A percentile compares a stretch with the other conserved stretches of the same genome.
Conservation (phyloP, 2,329 filamentous ascomycete genomes). For the Plenodomus tracheiphilus region DNA sequence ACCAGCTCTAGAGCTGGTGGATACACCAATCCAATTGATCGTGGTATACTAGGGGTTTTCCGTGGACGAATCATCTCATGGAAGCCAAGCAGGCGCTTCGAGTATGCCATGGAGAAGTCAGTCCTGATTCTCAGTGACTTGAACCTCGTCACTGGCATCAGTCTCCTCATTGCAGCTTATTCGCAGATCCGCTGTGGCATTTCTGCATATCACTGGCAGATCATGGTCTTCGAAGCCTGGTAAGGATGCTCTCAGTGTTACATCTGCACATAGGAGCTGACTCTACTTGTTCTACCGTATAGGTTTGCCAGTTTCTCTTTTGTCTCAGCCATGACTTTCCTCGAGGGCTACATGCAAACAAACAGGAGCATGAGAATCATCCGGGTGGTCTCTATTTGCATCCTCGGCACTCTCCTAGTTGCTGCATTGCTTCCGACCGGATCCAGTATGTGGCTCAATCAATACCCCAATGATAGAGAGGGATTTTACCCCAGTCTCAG, state of each 20-base stretch:
- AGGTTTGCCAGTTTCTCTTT: slow-evolving; percentile 24
- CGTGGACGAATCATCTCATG: slow-evolving; percentile 17
- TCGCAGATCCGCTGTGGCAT: slow-evolving; percentile 29
- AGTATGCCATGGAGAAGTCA: slow-evolving; percentile 32
- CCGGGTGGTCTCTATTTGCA: slow-evolving; percentile 23
- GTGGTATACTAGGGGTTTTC: slow-evolving; percentile 14
- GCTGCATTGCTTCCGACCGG: slow-evolving; percentile 27
- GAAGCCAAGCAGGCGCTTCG: slow-evolving; percentile 25
- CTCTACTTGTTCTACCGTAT: background rate
- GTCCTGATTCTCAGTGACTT: slow-evolving; percentile 33
- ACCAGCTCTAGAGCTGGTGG: background rate
- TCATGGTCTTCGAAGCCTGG: slow-evolving; percentile 31
- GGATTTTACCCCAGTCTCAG: slow-evolving; percentile 25
- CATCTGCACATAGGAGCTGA: background rate
- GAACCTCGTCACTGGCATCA: slow-evolving; percentile 30
- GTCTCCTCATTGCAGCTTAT: slow-evolving; percentile 23
- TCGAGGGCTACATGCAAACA: slow-evolving; percentile 22
- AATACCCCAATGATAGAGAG: slow-evolving; percentile 11
- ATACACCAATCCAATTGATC: slow-evolving; percentile 20
- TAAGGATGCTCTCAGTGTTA: background rate
- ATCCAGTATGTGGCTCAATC: slow-evolving; percentile 25
- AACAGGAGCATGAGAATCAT: slow-evolving; percentile 26
- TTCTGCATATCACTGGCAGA: slow-evolving; percentile 32
- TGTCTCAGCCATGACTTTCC: slow-evolving; percentile 22
- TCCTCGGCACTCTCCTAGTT: slow-evolving; percentile 20